phyloP scores from a whole-genome alignment of 225 moss, liverwort and hornwort species.

The Pleurozium schreberi region DNA sequence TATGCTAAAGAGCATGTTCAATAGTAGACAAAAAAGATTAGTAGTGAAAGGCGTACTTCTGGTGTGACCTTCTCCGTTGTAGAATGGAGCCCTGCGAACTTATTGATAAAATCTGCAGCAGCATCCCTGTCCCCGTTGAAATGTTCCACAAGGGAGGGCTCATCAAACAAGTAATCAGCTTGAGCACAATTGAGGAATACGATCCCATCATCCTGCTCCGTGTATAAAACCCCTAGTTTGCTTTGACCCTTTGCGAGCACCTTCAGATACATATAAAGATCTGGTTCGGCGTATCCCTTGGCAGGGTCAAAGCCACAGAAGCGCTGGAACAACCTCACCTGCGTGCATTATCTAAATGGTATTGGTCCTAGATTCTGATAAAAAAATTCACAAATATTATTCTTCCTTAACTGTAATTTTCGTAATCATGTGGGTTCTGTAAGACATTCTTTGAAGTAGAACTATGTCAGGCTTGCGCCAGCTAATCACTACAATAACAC shows the following conservation, averaged over 20 bases:
- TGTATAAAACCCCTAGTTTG: slow-evolving; percentile 61
- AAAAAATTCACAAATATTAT: background rate
- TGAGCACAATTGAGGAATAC: slow-evolving; percentile 79
- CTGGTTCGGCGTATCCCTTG: slow-evolving; percentile 66
- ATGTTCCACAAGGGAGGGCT: slow-evolving; percentile 61
- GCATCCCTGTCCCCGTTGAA: slow-evolving; percentile 47
- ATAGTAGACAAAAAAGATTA: background rate
- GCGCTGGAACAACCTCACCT: slow-evolving; percentile 77
- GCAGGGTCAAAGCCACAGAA: slow-evolving; percentile 87
- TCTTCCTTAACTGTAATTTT: background rate
- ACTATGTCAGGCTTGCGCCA: background rate
- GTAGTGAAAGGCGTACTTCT: slow-evolving; percentile 40
- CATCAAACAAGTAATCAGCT: slow-evolving; percentile 59
- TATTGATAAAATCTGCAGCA: slow-evolving; percentile 66
- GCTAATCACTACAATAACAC: background rate
- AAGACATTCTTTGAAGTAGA: background rate
- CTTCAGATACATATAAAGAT: slow-evolving; percentile 87
- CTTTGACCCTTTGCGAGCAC: slow-evolving; percentile 59
- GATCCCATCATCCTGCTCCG: slow-evolving; percentile 92
- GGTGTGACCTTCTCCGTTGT: slow-evolving; percentile 62
- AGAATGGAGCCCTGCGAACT: slow-evolving; percentile 62
- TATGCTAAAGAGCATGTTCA: background rate
- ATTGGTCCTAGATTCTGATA: background rate
- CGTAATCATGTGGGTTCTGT: background rate
- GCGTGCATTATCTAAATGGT: background rate